Evolutionary conservation across 208 protist genomes (phyloP).

Genomic region (Crithidia thermophila): DNA sequence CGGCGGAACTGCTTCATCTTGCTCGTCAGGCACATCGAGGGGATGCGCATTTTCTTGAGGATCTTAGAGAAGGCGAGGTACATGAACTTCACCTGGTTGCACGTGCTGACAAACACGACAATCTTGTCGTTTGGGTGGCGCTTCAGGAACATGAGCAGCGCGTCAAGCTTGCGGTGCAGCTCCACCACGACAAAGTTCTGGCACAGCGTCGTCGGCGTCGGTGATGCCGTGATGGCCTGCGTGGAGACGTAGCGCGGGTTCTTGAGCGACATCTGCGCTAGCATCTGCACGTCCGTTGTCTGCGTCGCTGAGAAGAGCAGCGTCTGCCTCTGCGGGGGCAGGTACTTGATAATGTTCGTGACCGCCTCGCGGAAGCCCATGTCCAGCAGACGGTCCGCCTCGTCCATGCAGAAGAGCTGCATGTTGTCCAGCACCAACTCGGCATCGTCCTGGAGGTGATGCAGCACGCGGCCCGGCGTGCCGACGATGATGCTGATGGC

Average conservation of each 20-base stretch:
- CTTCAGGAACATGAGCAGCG: conserved; percentile 98
- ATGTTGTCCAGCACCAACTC: conserved; percentile 93
- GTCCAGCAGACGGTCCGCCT: conserved; percentile 98
- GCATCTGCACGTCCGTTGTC: conserved; percentile 95
- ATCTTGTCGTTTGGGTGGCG: conserved; percentile 96
- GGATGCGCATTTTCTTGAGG: conserved; percentile 91
- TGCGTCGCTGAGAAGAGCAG: conserved; percentile 99
- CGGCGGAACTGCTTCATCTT: conserved; percentile 95
- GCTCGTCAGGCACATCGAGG: conserved; percentile 92
- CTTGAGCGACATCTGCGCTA: conserved; percentile 91
- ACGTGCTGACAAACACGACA: conserved; percentile 98
- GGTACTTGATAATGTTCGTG: conserved; percentile 93
- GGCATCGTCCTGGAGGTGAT: conserved; percentile 98
- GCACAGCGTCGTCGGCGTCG: conserved; percentile 91
- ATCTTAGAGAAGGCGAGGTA: conserved; percentile 92
- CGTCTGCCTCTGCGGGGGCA: conserved; percentile 95
- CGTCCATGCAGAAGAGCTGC: conserved; percentile 98
- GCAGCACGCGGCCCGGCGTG: conserved; percentile 98
- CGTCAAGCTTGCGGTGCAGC: conserved; percentile 96
- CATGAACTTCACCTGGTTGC: conserved; percentile 97
- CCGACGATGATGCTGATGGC: conserved; percentile 98
- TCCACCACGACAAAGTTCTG: conserved; percentile 95
- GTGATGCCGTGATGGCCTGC: conserved; percentile 74
- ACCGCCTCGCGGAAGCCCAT: conserved; percentile 97
- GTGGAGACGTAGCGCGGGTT: conserved; percentile 97